Evolutionary conservation across 2,329 filamentous ascomycete genomes (phyloP), one percentile per base, ranked within the genome.

Genomic region (Aureobasidium uvarum): DNA sequence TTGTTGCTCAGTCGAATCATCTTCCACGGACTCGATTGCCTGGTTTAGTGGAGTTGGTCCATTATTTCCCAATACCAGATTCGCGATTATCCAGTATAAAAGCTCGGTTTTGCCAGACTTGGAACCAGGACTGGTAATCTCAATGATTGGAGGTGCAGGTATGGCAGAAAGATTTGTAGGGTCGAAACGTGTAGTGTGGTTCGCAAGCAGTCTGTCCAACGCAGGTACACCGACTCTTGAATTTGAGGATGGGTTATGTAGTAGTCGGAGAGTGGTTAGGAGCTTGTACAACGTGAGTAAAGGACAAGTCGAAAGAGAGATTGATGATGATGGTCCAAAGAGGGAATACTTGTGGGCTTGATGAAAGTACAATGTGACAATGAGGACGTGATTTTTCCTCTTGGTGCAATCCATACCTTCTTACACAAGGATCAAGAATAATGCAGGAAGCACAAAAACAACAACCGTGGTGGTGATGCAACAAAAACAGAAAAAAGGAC

Each of bases 31-130:
- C 2, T 23, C 25, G 5, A 20, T 25, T 18, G 55, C 11, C 14
- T 23, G 23, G 2, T n/a, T 2, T 4, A 10, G 1, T 10, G 7
- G 13, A 45, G 16, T 38, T 13, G 10, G 52, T 7, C 1, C 18
- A n/a, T 8, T 25, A 36, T 8, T 13, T 25, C 28, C 55, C 6
- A 88, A 77, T 10, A 86, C 76, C 39, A 82, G 79, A 11, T 79
- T 70, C 2, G 81, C 79, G 33, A 79, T 79, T 46, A 88, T 74
- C 66, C 84, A 80, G 74, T 87, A 86, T 41, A 88, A 75, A 0
- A 89, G 72, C 41, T 84, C 81, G 0, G 85, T 84, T 74, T 86
- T 87, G 11, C 86, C 86, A 13, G 80, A 76, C 31, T 79, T 80
- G 3, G 84, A 76, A 14, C 76, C 76, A 41, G 77, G 74, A 59